Base-by-base conservation (phyloP, 176 grass and related monocot species). In the Triticum urartu region DNA sequence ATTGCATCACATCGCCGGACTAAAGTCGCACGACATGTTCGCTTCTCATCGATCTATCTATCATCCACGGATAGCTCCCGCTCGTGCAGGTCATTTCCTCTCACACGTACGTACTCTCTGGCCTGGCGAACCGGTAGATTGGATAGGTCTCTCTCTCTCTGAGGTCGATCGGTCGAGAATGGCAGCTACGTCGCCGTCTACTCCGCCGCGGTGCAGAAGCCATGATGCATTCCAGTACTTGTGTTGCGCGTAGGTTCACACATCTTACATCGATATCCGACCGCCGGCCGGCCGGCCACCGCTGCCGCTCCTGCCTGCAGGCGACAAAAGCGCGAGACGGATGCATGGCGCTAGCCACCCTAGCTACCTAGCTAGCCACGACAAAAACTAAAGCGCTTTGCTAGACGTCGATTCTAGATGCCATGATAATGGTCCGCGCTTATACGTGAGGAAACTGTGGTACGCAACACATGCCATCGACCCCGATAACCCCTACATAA, bases 371-470 rank as follows among this genome's bases (percentile, higher is more conserved):
- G 59, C 36, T 38, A 38, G 59, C 82, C 25, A 24, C 68, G 1
- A 42, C 15, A 69, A 69, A 64, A 64, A 38, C 22, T 79, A 78
- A 87, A 87, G 80, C 25, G 74, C 89, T 83, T 81, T 59, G 26
- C 13, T 80, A 42, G 80, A 63, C 43, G 58, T 47, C 17, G 52
- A 63, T 47, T 9, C 72, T 78, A 91, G 85, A 60, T 25, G 68
- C 81, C 47, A 87, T 91, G 48, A 87, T 90, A 28, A 32, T 52
- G 17, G 60, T 33, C 59, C 81, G 75, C 42, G 45, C 38, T 20
- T 21, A 9, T 58, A 68, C 67, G 14, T 84, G 81, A 84, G 75
- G 56, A 83, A 83, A 32, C 70, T 9, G 14, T 26, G 12, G 28
- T 32, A 15, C 25, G 11, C 0, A 12, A 15, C 12, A 45, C 22